Evolutionary conservation across 2,329 filamentous ascomycete genomes (phyloP), one percentile per base, ranked within the genome.

Genomic region (Arthrobotrys pseudoclavata): DNA sequence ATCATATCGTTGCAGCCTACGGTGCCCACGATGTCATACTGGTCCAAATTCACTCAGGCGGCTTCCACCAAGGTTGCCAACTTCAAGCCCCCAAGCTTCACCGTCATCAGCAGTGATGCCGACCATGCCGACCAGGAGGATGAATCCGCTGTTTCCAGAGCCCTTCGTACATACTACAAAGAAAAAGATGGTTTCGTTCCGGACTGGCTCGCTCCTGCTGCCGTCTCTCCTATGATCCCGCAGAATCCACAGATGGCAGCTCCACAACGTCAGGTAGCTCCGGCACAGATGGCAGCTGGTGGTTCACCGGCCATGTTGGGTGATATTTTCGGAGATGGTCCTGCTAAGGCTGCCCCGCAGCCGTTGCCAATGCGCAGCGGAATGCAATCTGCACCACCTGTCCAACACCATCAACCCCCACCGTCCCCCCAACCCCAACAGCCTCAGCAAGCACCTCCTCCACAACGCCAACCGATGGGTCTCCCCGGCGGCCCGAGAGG

Each of bases 81-180:
- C 24, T 50, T 77, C 61, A 67, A 53, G 45, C 37, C 70, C 13
- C 40, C 68, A n/a, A 66, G 61, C 52, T 71, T 79, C 57, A 34
- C 55, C 34, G 48, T 64, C 37, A 64, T 50, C 24, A 24, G 26
- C 48, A 60, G 55, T 60, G 69, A 79, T 52, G 42, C 47, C 26
- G 75, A 79, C 57, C 53, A 71, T 31, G 31, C 48, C 26, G 75
- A 79, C 5, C 64, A 72, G 42, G 75, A 79, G 22, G 69, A 79
- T 24, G 69, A 79, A 47, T 69, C 75, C 24, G 75, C 75, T 47
- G 75, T 79, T 52, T 68, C 69, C 63, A 69, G 75, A 24, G 69
- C 75, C 40, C 75, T 79, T 62, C 62, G 75, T 42, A 48, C 68
- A 0, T 74, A 74, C 75, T 79, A 79, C 75, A 79, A 79, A 20